Evolutionary conservation across 2,329 filamentous ascomycete species (phyloP), one percentile per base, ranked within the genome.

Genomic region (Falciphora oryzae): DNA sequence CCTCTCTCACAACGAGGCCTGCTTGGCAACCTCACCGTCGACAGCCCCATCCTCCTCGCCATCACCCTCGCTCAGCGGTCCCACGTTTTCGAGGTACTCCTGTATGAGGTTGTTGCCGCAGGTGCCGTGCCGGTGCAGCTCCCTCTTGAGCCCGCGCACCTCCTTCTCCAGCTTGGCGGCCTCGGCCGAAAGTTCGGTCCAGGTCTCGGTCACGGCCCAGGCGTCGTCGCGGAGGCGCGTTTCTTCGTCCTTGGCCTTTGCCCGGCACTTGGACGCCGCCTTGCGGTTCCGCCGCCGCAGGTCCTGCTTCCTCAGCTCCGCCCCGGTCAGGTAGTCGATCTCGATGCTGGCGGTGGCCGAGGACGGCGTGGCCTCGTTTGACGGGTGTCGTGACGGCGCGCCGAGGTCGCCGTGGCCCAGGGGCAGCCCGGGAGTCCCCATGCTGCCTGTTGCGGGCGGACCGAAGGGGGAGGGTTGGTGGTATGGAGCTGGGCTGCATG

Each of bases 221-320:
- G 64, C 61, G 44, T 62, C 29, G n/a, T 25, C 61, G 61, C 61
- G 44, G 13, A 65, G 64, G 13, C 29, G n/a, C 35, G 31, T n/a
- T 18, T 59, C 35, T 2, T 38, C 60, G 7, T 25, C 56, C 61
- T 65, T 65, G 58, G 25, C 61, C 63, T 65, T 67, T 18, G 60
- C 56, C 18, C 66, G 63, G 58, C 66, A 67, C 58, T 63, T 63
- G 27, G 44, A 65, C 8, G 65, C 65, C 5, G 65, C 65, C n/a
- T 53, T 50, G n/a, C 66, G 65, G 65, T 65, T 67, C 28, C 65
- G 63, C 4, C 61, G 61, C 16, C 61, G 35, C 25, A 56, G 61
- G 44, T 62, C 61, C 16, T 62, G 22, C 44, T 31, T 28, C 44
- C 56, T 62, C 25, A 62, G 35, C 38, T 62, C 38, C 4, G 61